A percentile compares a stretch with the other conserved stretches of the same genome.
Conservation (phyloP, 1,284 basidiomycete genomes). For the Apiotrichum gracile region DNA sequence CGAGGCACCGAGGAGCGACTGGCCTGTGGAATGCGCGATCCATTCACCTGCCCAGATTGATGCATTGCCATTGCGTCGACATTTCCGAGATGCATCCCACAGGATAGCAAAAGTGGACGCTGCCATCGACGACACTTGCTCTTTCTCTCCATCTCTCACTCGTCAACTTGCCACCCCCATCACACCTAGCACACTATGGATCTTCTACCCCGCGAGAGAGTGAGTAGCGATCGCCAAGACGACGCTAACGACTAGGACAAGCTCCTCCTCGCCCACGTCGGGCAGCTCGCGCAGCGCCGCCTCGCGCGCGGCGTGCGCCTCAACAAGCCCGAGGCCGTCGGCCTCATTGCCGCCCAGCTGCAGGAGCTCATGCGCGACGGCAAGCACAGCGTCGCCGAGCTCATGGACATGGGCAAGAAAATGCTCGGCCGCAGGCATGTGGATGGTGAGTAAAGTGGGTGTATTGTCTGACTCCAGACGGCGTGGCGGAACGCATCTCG, state of each 20-base stretch:
- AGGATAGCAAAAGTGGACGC: too few relatives aligned
- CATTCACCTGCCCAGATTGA: too few relatives aligned
- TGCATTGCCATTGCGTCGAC: neutral
- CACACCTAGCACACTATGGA: slow-evolving; percentile 23
- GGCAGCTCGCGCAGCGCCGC: slow-evolving; percentile 85
- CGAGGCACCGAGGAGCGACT: too few relatives aligned
- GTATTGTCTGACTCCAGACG: slow-evolving; percentile 21
- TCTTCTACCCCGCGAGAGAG: slow-evolving; percentile 41
- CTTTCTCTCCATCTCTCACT: neutral
- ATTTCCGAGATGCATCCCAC: too few relatives aligned
- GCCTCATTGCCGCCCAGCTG: slow-evolving; percentile 82
- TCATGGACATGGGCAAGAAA: slow-evolving; percentile 88
- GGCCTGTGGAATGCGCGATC: too few relatives aligned
- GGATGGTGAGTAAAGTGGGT: slow-evolving; percentile 44
- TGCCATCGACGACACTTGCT: too few relatives aligned
- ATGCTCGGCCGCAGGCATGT: slow-evolving; percentile 86
- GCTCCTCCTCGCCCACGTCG: slow-evolving; percentile 56
- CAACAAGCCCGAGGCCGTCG: slow-evolving; percentile 81
- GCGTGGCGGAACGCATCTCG: slow-evolving; percentile 52
- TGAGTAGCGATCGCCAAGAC: slow-evolving; percentile 8
- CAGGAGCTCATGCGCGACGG: slow-evolving; percentile 97
- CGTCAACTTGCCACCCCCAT: neutral
- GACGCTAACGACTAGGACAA: slow-evolving; percentile 42
- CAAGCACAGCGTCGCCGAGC: slow-evolving; percentile 70
- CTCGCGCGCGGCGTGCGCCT: slow-evolving; percentile 82